These are phyloP conservation scores for Thyridium curvatum DNA, from an alignment of 2,329 filamentous ascomycete genomes.

Conservation along the genomic window DNA sequence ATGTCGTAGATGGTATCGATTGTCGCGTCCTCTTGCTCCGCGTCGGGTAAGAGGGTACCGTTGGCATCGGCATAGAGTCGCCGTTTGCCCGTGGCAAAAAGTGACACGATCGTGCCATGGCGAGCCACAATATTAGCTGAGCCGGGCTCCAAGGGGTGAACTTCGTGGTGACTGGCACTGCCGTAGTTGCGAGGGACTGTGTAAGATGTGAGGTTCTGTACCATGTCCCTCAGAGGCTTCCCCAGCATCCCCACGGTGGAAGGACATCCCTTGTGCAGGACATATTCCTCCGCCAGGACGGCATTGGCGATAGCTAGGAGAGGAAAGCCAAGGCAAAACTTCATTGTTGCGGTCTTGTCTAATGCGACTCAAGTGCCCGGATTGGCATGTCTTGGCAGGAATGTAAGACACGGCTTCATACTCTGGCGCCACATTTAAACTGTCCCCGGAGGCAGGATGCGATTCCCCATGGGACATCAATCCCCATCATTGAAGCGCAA, in stretches of 20 bases:
- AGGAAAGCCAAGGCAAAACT: too few relatives aligned
- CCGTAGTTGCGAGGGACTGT: slow-evolving; percentile 8
- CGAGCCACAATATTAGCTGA: slow-evolving; percentile 12
- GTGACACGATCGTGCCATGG: slow-evolving; percentile 15
- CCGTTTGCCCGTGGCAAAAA: slow-evolving; percentile 18
- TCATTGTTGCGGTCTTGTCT: too few relatives aligned
- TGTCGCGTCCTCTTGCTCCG: slow-evolving; percentile 18
- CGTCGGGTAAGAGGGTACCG: slow-evolving; percentile 13
- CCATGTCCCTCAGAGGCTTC: slow-evolving; percentile 13
- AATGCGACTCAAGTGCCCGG: too few relatives aligned
- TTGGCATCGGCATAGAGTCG: slow-evolving; percentile 17
- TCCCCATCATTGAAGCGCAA: too few relatives aligned
- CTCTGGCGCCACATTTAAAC: too few relatives aligned
- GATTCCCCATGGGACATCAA: too few relatives aligned
- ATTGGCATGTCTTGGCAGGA: too few relatives aligned
- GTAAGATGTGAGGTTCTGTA: slow-evolving; percentile 13
- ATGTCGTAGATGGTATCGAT: slow-evolving; percentile 29
- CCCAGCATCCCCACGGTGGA: slow-evolving; percentile 21
- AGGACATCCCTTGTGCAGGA: too few relatives aligned
- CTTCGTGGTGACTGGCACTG: slow-evolving; percentile 5
- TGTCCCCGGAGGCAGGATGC: too few relatives aligned
- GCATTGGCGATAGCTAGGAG: too few relatives aligned
- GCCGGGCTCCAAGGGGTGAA: slow-evolving; percentile 17
- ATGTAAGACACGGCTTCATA: too few relatives aligned
- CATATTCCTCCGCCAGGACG: too few relatives aligned